phyloP scores from a whole-genome alignment of 2,329 filamentous ascomycete genomes.

The Cercospora zeae-maydis region DNA sequence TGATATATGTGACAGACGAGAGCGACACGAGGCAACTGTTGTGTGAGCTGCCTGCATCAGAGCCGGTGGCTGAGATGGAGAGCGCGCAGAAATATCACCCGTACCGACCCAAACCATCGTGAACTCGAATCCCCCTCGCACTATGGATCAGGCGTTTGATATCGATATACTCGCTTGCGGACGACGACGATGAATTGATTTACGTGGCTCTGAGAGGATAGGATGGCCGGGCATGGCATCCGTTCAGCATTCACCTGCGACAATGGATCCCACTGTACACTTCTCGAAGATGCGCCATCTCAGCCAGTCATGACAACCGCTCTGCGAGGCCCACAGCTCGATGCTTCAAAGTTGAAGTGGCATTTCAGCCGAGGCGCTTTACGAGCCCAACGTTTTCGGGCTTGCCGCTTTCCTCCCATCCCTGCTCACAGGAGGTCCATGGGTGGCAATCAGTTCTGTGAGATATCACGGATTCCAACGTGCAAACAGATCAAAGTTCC shows the following conservation, averaged over 20 bases:
- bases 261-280: background rate
- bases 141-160: no score
- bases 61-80: background rate
- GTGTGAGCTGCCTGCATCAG: constrained; percentile 4
- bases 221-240: no score
- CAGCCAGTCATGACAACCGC: background rate
- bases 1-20: constrained; percentile 9
- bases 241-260: background rate
- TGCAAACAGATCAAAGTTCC: no score
- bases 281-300: background rate
- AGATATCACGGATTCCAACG: no score
- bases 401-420: no score
- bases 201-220: background rate
- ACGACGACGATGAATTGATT: background rate
- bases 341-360: background rate
- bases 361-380: background rate
- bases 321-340: background rate
- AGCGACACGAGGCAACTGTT: background rate
- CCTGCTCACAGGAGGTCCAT: no score
- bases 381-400: no score
- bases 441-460: no score
- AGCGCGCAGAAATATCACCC: constrained; percentile 6
- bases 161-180: background rate
- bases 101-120: constrained; percentile 1
- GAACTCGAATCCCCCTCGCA: background rate